Evolutionary conservation across 805 yeast species (phyloP), one percentile per base, ranked within the genome.

Genomic region (Saturnispora silvae): DNA sequence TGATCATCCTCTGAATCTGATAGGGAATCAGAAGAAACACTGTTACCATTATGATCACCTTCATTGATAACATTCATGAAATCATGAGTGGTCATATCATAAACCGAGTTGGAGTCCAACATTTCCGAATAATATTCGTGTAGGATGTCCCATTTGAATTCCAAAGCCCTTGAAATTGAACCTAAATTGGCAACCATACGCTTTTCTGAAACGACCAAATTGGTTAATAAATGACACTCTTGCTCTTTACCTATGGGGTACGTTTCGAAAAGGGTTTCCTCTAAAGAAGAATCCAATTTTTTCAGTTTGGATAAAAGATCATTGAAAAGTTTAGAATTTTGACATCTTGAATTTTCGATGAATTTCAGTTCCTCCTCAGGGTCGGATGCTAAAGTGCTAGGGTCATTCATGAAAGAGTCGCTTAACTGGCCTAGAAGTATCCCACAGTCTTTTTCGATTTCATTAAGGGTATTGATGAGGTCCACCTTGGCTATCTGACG

Each of bases 151-250:
- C 74, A 66, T 50, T 77, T 81, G 64, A 79, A 78, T 41, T 75
- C 81, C 9, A 78, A 72, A 11, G 87, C 78, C 32, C 77, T 68
- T 42, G 72, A 62, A 45, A 83, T 59, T 1, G 89, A 89, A 35
- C 80, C 79, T 29, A 81, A 51, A 47, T 75, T 77, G 44, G 71
- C 67, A 5, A 68, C 57, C 43, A 82, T 50, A 9, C 68, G 61
- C 28, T 68, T 63, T 6, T 76, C 68, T 0, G 78, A 68, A 4
- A 61, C 60, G 1, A 74, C 80, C 18, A 79, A 54, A 26, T 65
- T 51, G 10, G 53, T 52, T 25, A 75, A 63, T 1, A 67, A 43
- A 0, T 44, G 41, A 56, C 65, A 76, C 48, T 80, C 79, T 3
- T 53, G 45, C 45, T 76, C 84, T 34, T 63, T 58, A 1, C 92